Conservation (phyloP, 2,329 filamentous ascomycete genomes). For the Macrophomina tecta region DNA sequence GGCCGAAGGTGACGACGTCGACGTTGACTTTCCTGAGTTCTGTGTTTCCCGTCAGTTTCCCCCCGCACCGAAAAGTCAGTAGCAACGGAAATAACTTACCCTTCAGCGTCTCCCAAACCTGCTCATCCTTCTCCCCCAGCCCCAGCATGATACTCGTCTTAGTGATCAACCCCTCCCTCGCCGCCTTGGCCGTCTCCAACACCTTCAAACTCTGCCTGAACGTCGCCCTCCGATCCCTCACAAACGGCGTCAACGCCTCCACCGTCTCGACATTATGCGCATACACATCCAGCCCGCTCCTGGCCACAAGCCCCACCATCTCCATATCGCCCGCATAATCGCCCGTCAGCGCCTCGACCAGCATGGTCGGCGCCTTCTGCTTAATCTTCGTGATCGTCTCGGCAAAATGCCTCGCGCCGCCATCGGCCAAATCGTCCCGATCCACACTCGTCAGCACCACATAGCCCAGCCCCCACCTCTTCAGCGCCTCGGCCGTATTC, state of each 20-base stretch:
- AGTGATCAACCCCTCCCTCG: conserved; percentile 82
- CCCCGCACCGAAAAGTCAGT: background rate
- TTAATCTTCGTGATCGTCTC: conserved; percentile 96
- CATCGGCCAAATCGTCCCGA: conserved; percentile 88
- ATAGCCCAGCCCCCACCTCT: conserved; percentile 92
- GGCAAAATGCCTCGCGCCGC: conserved; percentile 86
- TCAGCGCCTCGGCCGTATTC: conserved; percentile 91
- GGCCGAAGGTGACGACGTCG: conserved; percentile 97
- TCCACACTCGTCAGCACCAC: conserved; percentile 94
- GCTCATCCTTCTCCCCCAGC: conserved; percentile 86
- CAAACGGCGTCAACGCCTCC: conserved; percentile 85
- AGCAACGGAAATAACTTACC: conserved; percentile 54
- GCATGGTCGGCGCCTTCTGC: conserved; percentile 69
- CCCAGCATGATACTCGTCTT: conserved; percentile 99
- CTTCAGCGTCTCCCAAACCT: conserved; percentile 78
- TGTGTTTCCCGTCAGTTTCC: conserved; percentile 34
- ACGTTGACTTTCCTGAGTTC: conserved; percentile 82
- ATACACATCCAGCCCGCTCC: conserved; percentile 91
- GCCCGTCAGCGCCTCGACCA: conserved; percentile 85
- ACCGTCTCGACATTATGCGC: conserved; percentile 98
- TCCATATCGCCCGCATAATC: conserved; percentile 86
- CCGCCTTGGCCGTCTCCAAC: conserved; percentile 79
- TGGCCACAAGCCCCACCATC: conserved; percentile 83
- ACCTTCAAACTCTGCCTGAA: conserved; percentile 87
- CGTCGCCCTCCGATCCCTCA: conserved; percentile 86